A percentile compares a stretch with the other conserved stretches of the same genome.
Conservation (phyloP, 202 grass and related monocot genomes). For the Setaria italica region DNA sequence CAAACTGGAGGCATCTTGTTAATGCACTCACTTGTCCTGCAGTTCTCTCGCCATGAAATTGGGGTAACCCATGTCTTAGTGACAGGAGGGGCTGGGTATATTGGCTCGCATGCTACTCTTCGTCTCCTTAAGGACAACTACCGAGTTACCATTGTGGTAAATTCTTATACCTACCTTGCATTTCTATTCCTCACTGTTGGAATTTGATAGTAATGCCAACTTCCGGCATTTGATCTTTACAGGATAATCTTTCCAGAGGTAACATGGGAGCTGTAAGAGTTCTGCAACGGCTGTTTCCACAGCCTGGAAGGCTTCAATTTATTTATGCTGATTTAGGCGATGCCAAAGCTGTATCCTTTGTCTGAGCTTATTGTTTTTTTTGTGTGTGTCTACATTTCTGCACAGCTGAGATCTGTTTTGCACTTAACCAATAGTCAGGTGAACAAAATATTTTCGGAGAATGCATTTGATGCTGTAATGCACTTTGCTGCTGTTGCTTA, state of each 20-base stretch:
- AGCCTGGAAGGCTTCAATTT: constrained; percentile 83
- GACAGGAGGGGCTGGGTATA: constrained; percentile 82
- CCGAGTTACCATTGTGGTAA: constrained; percentile 89
- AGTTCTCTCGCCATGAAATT: constrained; percentile 80
- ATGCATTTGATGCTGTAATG: constrained; percentile 83
- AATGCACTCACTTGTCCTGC: constrained; percentile 23
- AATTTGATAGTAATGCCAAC: not conserved
- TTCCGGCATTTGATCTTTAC: constrained; percentile 35
- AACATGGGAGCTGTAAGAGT: constrained; percentile 76
- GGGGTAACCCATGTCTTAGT: constrained; percentile 85
- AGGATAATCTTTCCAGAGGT: constrained; percentile 90
- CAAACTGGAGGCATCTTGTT: constrained; percentile 30
- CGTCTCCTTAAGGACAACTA: constrained; percentile 72
- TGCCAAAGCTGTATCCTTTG: constrained; percentile 76
- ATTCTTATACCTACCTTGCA: not conserved
- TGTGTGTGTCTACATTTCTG: not conserved
- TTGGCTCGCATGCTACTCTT: constrained; percentile 83
- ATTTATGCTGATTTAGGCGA: constrained; percentile 90
- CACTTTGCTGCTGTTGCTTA: constrained; percentile 90
- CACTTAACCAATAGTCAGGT: constrained; percentile 67
- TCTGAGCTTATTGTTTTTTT: constrained; percentile 2
- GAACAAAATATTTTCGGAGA: constrained; percentile 75
- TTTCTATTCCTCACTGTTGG: not conserved
- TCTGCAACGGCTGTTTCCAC: constrained; percentile 68
- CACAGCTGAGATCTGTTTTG: constrained; percentile 26